Conservation (phyloP, 805 yeast species). For the Zygoascus ofunaensis region DNA sequence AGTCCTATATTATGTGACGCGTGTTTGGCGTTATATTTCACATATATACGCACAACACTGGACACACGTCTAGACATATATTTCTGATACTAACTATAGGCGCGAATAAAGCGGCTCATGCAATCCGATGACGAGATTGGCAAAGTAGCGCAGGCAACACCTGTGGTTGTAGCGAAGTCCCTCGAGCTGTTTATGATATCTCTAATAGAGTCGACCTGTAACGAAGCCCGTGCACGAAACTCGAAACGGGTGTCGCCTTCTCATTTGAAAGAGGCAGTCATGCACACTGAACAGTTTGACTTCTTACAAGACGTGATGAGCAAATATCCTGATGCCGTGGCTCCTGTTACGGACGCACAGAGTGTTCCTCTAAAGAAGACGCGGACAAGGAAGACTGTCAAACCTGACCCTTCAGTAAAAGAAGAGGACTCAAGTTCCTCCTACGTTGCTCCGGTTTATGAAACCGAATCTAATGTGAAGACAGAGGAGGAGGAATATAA, state of each 20-base stretch:
- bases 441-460: neutral
- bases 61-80: too few relatives aligned
- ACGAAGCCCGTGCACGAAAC: conserved; percentile 65
- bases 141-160: conserved; percentile 97
- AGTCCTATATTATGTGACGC: too few relatives aligned
- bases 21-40: too few relatives aligned
- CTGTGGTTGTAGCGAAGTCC: conserved; percentile 94
- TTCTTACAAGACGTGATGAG: conserved; percentile 71
- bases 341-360: conserved; percentile 4
- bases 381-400: neutral
- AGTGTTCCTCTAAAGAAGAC: neutral
- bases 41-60: too few relatives aligned
- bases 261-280: conserved; percentile 75
- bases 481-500: neutral
- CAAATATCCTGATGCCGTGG: conserved; percentile 44
- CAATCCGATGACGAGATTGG: conserved; percentile 98
- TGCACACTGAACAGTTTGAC: conserved; percentile 83
- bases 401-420: neutral
- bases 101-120: conserved; percentile 92
- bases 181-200: conserved; percentile 86
- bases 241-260: conserved; percentile 74
- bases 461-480: neutral
- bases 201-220: conserved; percentile 73
- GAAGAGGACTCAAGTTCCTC: neutral
- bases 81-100: conserved; percentile 31